Percentiles rank a stretch among this genome's conserved stretches.
phyloP scores from a whole-genome alignment of 768 basidiomycete genomes.

The Roridomyces roridus region DNA sequence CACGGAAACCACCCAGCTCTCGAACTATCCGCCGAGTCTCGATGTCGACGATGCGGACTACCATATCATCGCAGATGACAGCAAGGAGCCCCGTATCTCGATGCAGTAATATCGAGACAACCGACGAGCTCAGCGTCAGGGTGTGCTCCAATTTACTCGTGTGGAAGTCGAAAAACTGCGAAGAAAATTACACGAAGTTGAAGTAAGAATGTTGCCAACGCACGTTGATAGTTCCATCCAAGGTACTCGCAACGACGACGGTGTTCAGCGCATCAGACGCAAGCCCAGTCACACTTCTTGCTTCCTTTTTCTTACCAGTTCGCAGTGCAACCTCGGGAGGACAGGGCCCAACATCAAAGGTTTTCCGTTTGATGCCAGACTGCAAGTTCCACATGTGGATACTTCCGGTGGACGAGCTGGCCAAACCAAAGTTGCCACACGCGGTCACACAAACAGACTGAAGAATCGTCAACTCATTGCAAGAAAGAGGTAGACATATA shows the following conservation, averaged over 20 bases:
- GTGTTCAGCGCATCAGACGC: conserved; percentile 87
- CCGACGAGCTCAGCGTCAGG: conserved; percentile 68
- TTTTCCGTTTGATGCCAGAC: conserved; percentile 84
- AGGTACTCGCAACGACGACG: conserved; percentile 79
- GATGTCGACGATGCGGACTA: conserved; percentile 87
- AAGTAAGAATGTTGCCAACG: conserved; percentile 33
- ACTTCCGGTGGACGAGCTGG: conserved; percentile 78
- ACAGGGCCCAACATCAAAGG: conserved; percentile 70
- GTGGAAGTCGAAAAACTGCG: conserved; percentile 96
- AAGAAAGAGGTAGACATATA: too few species aligned
- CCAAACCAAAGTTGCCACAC: conserved; percentile 95
- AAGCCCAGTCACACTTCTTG: conserved; percentile 77
- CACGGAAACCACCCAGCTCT: conserved; percentile 84
- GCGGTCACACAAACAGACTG: conserved; percentile 89
- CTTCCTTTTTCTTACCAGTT: conserved; percentile 44
- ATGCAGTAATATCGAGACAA: conserved; percentile 77
- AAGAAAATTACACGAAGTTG: conserved; percentile 7
- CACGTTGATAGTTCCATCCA: conserved; percentile 91
- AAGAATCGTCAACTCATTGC: not conserved
- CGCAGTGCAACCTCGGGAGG: conserved; percentile 60
- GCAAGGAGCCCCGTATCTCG: conserved; percentile 87
- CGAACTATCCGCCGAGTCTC: conserved; percentile 89
- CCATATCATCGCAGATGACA: conserved; percentile 83
- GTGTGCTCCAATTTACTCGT: conserved; percentile 76
- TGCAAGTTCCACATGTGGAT: conserved; percentile 98